Evolutionary conservation across 1,139 yeast genomes (phyloP).

Genomic region (Geotrichum fermentans): DNA sequence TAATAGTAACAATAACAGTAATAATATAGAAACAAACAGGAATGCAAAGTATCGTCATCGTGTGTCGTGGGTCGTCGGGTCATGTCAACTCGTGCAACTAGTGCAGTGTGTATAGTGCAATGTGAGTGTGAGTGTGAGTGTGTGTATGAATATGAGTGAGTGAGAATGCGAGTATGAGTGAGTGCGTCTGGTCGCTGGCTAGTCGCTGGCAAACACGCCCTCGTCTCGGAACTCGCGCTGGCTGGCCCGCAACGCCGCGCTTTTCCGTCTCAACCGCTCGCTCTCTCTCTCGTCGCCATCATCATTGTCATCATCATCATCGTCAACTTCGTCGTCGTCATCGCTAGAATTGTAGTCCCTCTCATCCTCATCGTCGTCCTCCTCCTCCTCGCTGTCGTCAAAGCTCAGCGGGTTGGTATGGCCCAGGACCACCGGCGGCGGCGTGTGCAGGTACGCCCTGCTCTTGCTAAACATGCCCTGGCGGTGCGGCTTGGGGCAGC

Average conservation of each 20-base stretch:
- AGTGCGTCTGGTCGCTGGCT: no score
- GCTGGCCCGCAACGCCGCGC: no score
- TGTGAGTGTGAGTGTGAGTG: no score
- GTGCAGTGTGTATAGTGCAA: no score
- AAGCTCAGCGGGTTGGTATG: background rate
- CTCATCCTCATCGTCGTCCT: slow-evolving; percentile 7
- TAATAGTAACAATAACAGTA: no score
- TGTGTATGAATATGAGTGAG: no score
- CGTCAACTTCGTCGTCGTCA: background rate
- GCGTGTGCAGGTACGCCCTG: slow-evolving; percentile 9
- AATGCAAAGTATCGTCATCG: no score
- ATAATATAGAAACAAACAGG: no score
- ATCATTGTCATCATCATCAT: slow-evolving; percentile 9
- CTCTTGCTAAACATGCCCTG: slow-evolving; percentile 4
- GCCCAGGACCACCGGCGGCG: slow-evolving; percentile 8
- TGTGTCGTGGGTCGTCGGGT: no score
- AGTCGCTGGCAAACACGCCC: slow-evolving; percentile 6
- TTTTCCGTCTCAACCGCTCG: no score
- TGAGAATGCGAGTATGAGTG: no score
- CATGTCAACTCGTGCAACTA: no score
- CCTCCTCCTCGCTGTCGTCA: background rate
- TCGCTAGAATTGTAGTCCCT: background rate
- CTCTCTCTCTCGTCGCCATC: background rate
- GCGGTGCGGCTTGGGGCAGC: slow-evolving; percentile 4
- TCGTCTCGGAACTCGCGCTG: background rate